Percentiles rank a stretch among this genome's conserved stretches.
These are phyloP conservation scores for Talaromyces albobiverticillius DNA, from an alignment of 2,329 filamentous ascomycete species.

Conservation along the genomic window DNA sequence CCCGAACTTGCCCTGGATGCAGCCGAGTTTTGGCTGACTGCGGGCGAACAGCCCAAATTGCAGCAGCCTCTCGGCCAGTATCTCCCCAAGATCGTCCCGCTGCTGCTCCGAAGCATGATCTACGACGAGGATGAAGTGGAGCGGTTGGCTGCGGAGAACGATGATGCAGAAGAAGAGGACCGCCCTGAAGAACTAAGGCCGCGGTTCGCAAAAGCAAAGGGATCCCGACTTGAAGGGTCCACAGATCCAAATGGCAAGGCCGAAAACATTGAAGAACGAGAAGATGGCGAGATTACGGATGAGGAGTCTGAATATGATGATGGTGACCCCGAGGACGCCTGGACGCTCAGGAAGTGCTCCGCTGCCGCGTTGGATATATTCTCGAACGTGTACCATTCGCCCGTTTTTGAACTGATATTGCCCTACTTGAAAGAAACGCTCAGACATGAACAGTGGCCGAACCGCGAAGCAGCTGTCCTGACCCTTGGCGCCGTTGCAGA, in stretches of 20 bases:
- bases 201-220: conserved; percentile 73
- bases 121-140: conserved; percentile 93
- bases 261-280: conserved; percentile 51
- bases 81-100: conserved; percentile 80
- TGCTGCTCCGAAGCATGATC: conserved; percentile 90
- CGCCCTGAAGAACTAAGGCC: conserved; percentile 88
- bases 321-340: conserved; percentile 80
- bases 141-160: conserved; percentile 75
- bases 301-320: conserved; percentile 76
- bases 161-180: conserved; percentile 91
- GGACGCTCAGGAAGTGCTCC: conserved; percentile 96
- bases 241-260: conserved; percentile 39
- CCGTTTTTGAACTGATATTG: conserved; percentile 86
- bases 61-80: conserved; percentile 74
- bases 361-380: conserved; percentile 93
- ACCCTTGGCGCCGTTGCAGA: conserved; percentile 93
- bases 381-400: conserved; percentile 80
- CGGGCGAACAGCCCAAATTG: conserved; percentile 81
- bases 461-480: conserved; percentile 89
- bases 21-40: conserved; percentile 94
- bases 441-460: conserved; percentile 83
- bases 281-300: conserved; percentile 77
- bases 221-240: conserved; percentile 56
- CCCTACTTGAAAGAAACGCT: conserved; percentile 90
- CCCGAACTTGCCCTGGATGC: conserved; percentile 90